Percentiles rank a stretch among this genome's conserved stretches.
Evolutionary conservation across 2,329 filamentous ascomycete genomes (phyloP).

Genomic region (Xylariaceae sp.): DNA sequence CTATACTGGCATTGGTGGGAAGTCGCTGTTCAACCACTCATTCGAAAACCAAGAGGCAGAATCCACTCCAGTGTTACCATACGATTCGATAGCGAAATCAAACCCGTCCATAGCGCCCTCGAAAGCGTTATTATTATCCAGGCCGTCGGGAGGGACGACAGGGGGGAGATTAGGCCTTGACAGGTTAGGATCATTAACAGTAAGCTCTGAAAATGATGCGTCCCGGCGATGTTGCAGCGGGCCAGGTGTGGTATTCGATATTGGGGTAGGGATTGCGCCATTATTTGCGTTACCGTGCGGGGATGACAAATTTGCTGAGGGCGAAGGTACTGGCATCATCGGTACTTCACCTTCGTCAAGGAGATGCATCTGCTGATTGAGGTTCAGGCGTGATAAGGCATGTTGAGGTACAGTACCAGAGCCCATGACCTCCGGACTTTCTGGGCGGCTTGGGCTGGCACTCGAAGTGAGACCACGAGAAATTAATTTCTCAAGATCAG

Average conservation of each 20-base stretch:
- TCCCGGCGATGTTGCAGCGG: slow-evolving; percentile 31
- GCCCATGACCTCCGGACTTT: slow-evolving; percentile 36
- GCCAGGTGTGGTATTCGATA: slow-evolving; percentile 28
- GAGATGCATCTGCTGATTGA: slow-evolving; percentile 40
- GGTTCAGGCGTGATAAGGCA: slow-evolving; percentile 35
- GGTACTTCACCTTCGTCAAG: slow-evolving; percentile 40
- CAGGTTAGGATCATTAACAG: slow-evolving; percentile 36
- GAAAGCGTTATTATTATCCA: slow-evolving; percentile 57
- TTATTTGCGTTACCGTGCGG: slow-evolving; percentile 28
- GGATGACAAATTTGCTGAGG: slow-evolving; percentile 36
- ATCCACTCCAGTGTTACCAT: slow-evolving; percentile 46
- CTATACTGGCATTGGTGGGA: slow-evolving; percentile 38
- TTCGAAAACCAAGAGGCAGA: slow-evolving; percentile 42
- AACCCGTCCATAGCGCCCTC: slow-evolving; percentile 55
- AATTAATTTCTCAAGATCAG: slow-evolving; percentile 59
- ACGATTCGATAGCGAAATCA: slow-evolving; percentile 52
- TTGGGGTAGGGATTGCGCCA: slow-evolving; percentile 34
- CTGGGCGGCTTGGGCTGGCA: slow-evolving; percentile 40
- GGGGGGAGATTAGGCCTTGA: slow-evolving; percentile 40
- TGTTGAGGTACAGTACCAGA: slow-evolving; percentile 32
- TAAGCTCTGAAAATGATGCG: slow-evolving; percentile 34
- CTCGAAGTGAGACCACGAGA: slow-evolving; percentile 48
- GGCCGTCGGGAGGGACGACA: slow-evolving; percentile 43
- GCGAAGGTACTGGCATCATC: slow-evolving; percentile 38
- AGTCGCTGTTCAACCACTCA: slow-evolving; percentile 42